Evolutionary conservation across 495 filamentous ascomycete genomes (phyloP).

Genomic region (Umbilicaria muhlenbergii): DNA sequence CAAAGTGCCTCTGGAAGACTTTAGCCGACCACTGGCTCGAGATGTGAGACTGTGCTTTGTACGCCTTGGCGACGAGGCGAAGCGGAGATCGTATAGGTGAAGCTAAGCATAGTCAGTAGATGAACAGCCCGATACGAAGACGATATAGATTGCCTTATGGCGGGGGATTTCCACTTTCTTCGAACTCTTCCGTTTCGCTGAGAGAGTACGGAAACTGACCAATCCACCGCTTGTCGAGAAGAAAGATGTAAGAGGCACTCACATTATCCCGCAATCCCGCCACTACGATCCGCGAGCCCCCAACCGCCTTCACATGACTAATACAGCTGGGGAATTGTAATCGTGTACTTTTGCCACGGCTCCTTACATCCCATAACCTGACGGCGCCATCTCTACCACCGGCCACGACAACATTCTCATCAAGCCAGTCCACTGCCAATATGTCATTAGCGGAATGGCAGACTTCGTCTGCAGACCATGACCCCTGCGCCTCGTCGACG

Average conservation of each 20-base stretch:
- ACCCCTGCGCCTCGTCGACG: not conserved
- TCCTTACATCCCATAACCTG: conserved; percentile 6
- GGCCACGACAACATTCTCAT: not conserved
- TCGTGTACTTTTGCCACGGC: not conserved
- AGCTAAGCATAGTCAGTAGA: too few relatives aligned
- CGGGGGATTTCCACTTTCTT: too few relatives aligned
- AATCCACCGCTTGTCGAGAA: too few relatives aligned
- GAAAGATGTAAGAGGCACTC: not conserved
- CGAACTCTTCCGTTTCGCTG: too few relatives aligned
- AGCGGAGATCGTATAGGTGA: conserved; percentile 4
- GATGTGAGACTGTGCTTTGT: too few relatives aligned
- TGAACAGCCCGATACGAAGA: too few relatives aligned
- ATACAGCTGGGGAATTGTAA: conserved; percentile 4
- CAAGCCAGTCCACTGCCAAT: conserved; percentile 6
- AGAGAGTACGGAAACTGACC: too few relatives aligned
- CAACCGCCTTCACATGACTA: conserved; percentile 2
- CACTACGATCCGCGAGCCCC: conserved; percentile 3
- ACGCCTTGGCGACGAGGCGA: too few relatives aligned
- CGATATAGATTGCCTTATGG: too few relatives aligned
- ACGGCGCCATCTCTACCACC: conserved; percentile 4
- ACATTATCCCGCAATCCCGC: conserved; percentile 4
- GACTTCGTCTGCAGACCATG: not conserved
- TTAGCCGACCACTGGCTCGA: too few relatives aligned
- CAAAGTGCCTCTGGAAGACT: not conserved
- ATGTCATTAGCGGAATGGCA: not conserved